Percentiles rank a stretch among this genome's conserved stretches.
These are phyloP conservation scores for Alternaria tenuissima DNA, from an alignment of 2,329 filamentous ascomycete species.

Conservation along the genomic window DNA sequence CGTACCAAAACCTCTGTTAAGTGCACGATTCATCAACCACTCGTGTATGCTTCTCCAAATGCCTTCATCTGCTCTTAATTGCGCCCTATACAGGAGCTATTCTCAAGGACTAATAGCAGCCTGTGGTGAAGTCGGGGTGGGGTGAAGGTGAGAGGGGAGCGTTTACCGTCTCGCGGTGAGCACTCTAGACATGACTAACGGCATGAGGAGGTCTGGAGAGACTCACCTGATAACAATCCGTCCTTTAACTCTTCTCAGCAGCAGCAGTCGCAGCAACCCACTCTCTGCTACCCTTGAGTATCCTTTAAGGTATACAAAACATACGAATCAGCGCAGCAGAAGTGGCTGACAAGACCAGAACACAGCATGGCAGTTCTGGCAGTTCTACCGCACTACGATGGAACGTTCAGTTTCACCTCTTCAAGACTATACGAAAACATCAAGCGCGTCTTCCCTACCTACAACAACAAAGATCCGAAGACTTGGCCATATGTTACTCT, in stretches of 20 bases:
- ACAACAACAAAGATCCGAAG: constrained; percentile 4
- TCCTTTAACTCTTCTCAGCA: no score
- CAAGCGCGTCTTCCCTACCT: not conserved
- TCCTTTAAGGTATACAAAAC: not conserved
- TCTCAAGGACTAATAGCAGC: not conserved
- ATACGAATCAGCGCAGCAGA: not conserved
- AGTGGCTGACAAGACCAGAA: not conserved
- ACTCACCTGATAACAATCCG: not conserved
- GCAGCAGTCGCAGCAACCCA: not conserved
- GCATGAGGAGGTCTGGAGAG: not conserved
- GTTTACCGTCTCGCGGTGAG: not conserved
- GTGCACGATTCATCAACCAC: no score
- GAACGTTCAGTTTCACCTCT: constrained; percentile 11
- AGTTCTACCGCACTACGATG: not conserved
- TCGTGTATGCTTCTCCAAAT: no score
- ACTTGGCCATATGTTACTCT: constrained; percentile 13
- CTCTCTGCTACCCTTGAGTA: no score
- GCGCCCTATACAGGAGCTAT: rapidly evolving
- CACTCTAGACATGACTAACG: no score
- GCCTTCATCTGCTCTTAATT: no score
- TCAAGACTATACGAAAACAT: not conserved
- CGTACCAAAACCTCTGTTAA: no score
- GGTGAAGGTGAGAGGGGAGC: not conserved
- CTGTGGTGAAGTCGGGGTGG: not conserved
- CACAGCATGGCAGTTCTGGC: not conserved